phyloP scores from a whole-genome alignment of 163 green algal genomes.

The Chloromonas sp. region DNA sequence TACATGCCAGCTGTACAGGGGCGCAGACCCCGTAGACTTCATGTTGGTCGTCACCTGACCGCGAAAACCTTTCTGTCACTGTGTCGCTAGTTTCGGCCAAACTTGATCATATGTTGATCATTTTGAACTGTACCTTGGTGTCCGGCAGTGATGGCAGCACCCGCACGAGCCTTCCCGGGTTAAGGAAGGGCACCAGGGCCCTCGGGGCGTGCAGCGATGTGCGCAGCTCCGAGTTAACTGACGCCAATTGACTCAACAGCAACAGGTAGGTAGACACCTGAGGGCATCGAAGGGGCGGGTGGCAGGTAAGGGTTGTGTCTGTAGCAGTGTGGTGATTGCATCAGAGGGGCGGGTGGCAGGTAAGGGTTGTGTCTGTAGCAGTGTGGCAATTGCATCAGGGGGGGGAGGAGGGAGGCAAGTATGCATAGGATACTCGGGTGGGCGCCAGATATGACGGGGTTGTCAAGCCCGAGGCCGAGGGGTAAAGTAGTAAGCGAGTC shows the following conservation, averaged over 20 bases:
- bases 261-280: neutral
- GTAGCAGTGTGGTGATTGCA: neutral
- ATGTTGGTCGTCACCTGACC: too few species aligned
- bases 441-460: neutral
- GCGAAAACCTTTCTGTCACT: too few species aligned
- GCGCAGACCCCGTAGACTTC: too few species aligned
- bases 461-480: neutral
- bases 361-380: too few species aligned
- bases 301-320: too few species aligned
- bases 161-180: slow-evolving; percentile 54
- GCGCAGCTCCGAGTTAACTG: neutral
- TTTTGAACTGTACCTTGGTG: neutral
- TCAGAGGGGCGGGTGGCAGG: too few species aligned
- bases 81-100: too few species aligned
- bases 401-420: neutral
- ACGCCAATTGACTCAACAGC: too few species aligned
- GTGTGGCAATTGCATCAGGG: too few species aligned
- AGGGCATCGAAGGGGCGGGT: too few species aligned
- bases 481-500: neutral
- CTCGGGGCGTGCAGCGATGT: slow-evolving; percentile 15
- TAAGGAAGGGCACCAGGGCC: slow-evolving; percentile 68
- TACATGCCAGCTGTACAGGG: too few species aligned
- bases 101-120: neutral
- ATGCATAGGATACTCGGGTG: neutral
- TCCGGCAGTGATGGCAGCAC: slow-evolving; percentile 19